Evolutionary conservation across 2,329 filamentous ascomycete species (phyloP).

Genomic region (Triangularia verruculosa): DNA sequence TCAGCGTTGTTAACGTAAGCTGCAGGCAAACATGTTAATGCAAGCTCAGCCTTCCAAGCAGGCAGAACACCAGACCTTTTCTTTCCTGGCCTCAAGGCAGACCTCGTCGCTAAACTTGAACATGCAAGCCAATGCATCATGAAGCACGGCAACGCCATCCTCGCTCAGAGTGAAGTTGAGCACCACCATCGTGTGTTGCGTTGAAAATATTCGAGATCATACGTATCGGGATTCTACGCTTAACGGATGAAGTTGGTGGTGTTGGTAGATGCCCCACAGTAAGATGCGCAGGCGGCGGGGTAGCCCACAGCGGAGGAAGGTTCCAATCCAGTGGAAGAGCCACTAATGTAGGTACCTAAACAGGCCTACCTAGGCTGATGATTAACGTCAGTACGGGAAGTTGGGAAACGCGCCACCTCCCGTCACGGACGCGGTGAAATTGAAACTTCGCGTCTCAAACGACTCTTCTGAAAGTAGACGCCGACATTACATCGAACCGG

Average conservation of each 20-base stretch:
- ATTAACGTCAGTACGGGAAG: too few species aligned
- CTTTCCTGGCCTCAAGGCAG: constrained; percentile 67
- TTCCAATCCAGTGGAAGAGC: neutral
- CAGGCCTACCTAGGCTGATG: too few species aligned
- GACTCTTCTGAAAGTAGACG: too few species aligned
- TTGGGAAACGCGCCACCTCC: too few species aligned
- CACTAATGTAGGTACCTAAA: too few species aligned
- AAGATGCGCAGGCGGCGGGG: neutral
- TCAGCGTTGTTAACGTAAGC: constrained; percentile 72
- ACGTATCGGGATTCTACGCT: neutral
- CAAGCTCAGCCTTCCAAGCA: neutral
- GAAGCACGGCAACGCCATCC: constrained; percentile 66
- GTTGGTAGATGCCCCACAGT: neutral
- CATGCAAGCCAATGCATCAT: constrained; percentile 71
- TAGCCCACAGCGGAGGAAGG: neutral
- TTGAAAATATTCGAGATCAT: neutral
- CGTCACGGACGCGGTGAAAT: too few species aligned
- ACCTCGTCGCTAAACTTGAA: constrained; percentile 79
- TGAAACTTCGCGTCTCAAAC: too few species aligned
- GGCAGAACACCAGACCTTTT: constrained; percentile 51
- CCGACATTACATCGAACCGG: too few species aligned
- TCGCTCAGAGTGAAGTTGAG: constrained; percentile 72
- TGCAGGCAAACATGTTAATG: constrained; percentile 32
- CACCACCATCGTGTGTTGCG: constrained; percentile 52
- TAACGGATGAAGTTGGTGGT: neutral